Conservation (phyloP, 352 stramenopile species). For the Phytophthora sp. region DNA sequence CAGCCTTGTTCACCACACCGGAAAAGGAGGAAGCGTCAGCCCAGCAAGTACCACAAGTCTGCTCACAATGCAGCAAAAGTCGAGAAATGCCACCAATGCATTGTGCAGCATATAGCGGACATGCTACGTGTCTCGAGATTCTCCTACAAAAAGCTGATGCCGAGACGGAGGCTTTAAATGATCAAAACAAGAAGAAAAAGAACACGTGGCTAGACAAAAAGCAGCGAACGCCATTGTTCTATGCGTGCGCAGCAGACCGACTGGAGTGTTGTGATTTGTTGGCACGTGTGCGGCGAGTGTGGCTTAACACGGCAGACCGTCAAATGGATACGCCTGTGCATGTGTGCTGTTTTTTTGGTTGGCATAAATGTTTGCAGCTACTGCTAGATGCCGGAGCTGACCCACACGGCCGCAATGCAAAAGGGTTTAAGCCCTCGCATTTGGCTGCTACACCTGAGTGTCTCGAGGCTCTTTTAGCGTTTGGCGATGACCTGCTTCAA, state of each 20-base stretch:
- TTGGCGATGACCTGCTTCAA: conserved; percentile 67
- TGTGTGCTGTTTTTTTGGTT: conserved; percentile 76
- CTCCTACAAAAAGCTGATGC: conserved; percentile 23
- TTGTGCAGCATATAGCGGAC: conserved; percentile 60
- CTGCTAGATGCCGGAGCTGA: conserved; percentile 61
- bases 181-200: conserved; percentile 13
- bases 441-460: conserved; percentile 62
- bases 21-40: conserved; percentile 14
- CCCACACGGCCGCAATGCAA: conserved; percentile 66
- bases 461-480: conserved; percentile 57
- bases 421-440: conserved; percentile 72
- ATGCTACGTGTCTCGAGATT: conserved; percentile 46
- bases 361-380: conserved; percentile 51
- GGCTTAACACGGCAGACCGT: conserved; percentile 59
- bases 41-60: conserved; percentile 20
- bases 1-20: conserved; percentile 7
- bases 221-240: conserved; percentile 69
- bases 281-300: conserved; percentile 38
- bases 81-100: conserved; percentile 66
- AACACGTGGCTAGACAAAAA: conserved; percentile 57
- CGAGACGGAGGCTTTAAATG: neutral
- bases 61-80: conserved; percentile 43
- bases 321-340: conserved; percentile 75
- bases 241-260: conserved; percentile 58
- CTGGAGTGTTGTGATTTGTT: conserved; percentile 56